These are phyloP conservation scores for Aspergillus nomiae DNA, from an alignment of 2,329 filamentous ascomycete genomes.

Conservation along the genomic window DNA sequence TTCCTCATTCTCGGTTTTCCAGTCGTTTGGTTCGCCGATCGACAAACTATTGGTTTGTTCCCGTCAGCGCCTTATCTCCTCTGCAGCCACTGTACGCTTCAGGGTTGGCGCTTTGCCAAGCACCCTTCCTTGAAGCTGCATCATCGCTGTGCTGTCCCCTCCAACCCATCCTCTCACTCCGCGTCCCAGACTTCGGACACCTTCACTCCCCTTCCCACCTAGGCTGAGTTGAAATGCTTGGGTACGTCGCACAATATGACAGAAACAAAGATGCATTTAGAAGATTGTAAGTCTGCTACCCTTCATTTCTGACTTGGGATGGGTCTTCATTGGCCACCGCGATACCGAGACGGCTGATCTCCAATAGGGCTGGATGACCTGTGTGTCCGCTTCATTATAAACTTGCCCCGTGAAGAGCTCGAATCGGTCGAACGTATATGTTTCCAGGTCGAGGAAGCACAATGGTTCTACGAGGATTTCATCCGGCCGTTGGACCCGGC, in stretches of 20 bases:
- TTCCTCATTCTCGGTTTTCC: background rate
- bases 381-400: slow-evolving; percentile 97
- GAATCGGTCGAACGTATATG: slow-evolving; percentile 90
- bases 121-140: slow-evolving; percentile 31
- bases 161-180: slow-evolving; percentile 20
- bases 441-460: slow-evolving; percentile 97
- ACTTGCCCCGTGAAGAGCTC: slow-evolving; percentile 88
- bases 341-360: slow-evolving; percentile 24
- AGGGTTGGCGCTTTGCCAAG: slow-evolving; percentile 29
- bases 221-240: slow-evolving; percentile 59
- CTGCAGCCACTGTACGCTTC: slow-evolving; percentile 20
- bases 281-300: slow-evolving; percentile 70
- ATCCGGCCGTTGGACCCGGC: slow-evolving; percentile 84
- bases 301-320: background rate
- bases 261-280: slow-evolving; percentile 78
- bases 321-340: background rate
- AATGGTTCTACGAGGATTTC: slow-evolving; percentile 99
- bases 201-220: slow-evolving; percentile 18
- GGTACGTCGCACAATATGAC: slow-evolving; percentile 66
- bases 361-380: slow-evolving; percentile 87
- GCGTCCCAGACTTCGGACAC: slow-evolving; percentile 25
- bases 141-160: slow-evolving; percentile 22
- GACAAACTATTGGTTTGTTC: slow-evolving; percentile 10
- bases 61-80: slow-evolving; percentile 2
- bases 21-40: slow-evolving; percentile 4